These are phyloP conservation scores for Zygosaccharomyces sapae DNA, from an alignment of 1,139 yeast species.

Conservation along the genomic window DNA sequence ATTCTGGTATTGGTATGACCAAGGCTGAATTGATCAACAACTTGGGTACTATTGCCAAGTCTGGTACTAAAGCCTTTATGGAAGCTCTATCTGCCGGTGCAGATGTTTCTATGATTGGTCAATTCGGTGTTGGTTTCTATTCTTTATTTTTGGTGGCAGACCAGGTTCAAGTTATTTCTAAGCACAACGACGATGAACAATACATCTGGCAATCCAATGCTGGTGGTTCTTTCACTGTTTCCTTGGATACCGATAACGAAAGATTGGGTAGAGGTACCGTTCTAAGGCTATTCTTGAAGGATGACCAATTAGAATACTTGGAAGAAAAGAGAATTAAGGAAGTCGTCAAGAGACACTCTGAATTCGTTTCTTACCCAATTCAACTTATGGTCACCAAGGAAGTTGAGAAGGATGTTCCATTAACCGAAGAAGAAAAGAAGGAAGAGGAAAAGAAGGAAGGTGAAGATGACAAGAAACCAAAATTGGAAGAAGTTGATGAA, in stretches of 20 bases:
- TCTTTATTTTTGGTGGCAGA: conserved; percentile 99
- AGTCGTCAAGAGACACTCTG: conserved; percentile 99
- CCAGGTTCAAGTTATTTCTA: conserved; percentile 96
- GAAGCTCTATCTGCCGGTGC: conserved; percentile 99
- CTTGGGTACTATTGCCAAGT: conserved; percentile 99
- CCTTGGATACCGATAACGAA: conserved; percentile 84
- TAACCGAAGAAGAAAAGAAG: conserved; percentile 59
- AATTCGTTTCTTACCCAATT: conserved; percentile 98
- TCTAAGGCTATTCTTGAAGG: conserved; percentile 95
- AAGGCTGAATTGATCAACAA: conserved; percentile 98
- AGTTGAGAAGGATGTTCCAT: conserved; percentile 92
- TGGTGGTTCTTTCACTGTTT: conserved; percentile 97
- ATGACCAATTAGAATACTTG: conserved; percentile 97
- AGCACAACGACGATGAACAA: conserved; percentile 99
- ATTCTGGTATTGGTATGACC: conserved; percentile 99
- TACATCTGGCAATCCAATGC: conserved; percentile 99
- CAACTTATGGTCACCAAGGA: conserved; percentile 98
- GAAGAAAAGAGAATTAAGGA: conserved; percentile 99
- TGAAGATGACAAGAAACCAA: conserved; percentile 57
- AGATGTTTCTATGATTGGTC: conserved; percentile 99
- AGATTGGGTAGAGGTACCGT: conserved; percentile 91
- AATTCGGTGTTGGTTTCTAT: conserved; percentile 99
- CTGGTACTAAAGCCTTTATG: conserved; percentile 99
- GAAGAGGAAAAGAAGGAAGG: conserved; percentile 50
- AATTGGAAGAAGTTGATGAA: conserved; percentile 67